These are phyloP conservation scores for Tetradesmus obliquus DNA, from an alignment of 139 green algal species.

Conservation along the genomic window DNA sequence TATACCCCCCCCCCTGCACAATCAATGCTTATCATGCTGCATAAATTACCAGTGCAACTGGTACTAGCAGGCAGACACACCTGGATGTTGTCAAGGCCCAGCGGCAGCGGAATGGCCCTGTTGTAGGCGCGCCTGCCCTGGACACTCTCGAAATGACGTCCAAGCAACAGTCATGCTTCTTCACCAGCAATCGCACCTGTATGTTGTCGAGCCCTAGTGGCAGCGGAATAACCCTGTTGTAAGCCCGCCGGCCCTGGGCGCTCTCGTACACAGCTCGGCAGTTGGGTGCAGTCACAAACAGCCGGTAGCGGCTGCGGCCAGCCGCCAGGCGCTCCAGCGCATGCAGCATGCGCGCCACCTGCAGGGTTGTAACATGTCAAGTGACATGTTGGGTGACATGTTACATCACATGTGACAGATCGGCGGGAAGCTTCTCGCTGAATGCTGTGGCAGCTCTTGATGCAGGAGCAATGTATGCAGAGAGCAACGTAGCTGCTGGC, in stretches of 20 bases:
- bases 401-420: no score
- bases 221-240: constrained; percentile 58
- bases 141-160: not conserved
- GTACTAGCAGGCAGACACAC: not conserved
- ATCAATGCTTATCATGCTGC: not conserved
- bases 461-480: no score
- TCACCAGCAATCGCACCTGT: not conserved
- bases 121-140: constrained; percentile 42
- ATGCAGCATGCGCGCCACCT: constrained; percentile 1
- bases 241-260: not conserved
- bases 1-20: not conserved
- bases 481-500: no score
- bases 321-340: not conserved
- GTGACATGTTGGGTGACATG: no score
- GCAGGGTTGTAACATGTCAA: not conserved
- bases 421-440: no score
- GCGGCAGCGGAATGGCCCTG: constrained; percentile 57
- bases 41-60: not conserved
- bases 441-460: no score
- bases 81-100: constrained; percentile 52
- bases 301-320: not conserved
- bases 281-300: not conserved
- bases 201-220: constrained; percentile 56
- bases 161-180: not conserved
- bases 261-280: not conserved